Evolutionary conservation across 345 rosid genomes (phyloP), one percentile per base, ranked within the genome.

Genomic region (Eucalyptus regnans): DNA sequence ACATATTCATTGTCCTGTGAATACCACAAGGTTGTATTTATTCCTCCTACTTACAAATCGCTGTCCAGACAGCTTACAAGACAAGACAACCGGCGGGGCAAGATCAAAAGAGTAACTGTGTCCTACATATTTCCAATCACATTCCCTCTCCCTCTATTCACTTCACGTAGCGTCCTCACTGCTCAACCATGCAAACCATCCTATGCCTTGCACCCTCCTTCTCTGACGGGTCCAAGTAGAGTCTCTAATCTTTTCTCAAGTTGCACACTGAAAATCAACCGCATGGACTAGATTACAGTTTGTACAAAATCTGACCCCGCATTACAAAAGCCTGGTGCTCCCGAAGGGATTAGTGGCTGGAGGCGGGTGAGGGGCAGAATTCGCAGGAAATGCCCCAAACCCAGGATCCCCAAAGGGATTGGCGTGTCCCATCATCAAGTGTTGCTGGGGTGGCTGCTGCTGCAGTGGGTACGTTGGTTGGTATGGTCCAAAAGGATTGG

Each of bases 331-430:
- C n/a, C 96, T 95, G 14, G 95, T 90, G 90, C 93, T 92, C 87
- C 98, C 99, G 31, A 97, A 97, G 29, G 99, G 99, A 91, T 96
- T 97, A 91, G 87, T 93, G 41, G 93, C 60, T 79, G 93, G 95
- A 44, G 94, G 91, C n/a, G 94, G 91, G 60, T 94, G 94, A 64
- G 88, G 31, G 43, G 86, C 89, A 7, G 94, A 92, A 89, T 92
- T 91, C 10, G 58, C 86, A 0, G 95, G 94, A 87, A 91, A 93
- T 50, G 93, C 87, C 50, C 93, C 93, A 7, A 94, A 94, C 54
- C 93, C 95, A 1, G 93, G 12, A 90, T 97, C 98, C 41, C 97
- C 97, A 79, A 96, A 97, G 56, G 99, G 99, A 92, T 97, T 97
- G 81, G 97, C 60, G 14, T 94, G 89, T 89, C 68, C 89, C 90